A percentile compares a stretch with the other conserved stretches of the same genome.
Conservation (phyloP, 2,329 filamentous ascomycete genomes). For the Stemphylium beticola region DNA sequence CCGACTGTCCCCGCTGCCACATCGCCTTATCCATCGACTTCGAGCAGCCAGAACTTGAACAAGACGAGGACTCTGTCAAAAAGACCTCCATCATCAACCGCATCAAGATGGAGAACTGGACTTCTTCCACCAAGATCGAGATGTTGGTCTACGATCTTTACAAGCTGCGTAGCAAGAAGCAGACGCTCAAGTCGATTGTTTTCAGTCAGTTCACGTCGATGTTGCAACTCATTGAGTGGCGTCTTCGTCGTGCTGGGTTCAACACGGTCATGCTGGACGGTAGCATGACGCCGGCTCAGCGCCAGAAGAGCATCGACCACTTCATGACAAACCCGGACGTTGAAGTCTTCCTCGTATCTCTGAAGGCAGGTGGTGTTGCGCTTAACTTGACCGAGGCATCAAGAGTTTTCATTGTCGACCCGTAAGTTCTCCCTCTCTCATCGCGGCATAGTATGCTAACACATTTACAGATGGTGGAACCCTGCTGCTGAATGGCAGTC, state of each 20-base stretch:
- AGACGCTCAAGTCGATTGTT: constrained; percentile 94
- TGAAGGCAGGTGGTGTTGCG: constrained; percentile 95
- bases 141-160: constrained; percentile 93
- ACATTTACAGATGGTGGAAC: constrained; percentile 83
- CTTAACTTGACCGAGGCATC: constrained; percentile 95
- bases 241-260: constrained; percentile 92
- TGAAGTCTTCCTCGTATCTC: constrained; percentile 92
- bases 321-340: constrained; percentile 96
- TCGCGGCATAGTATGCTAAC: constrained; percentile 31
- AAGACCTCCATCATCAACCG: constrained; percentile 98
- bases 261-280: constrained; percentile 98
- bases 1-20: constrained; percentile 88
- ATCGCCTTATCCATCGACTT: constrained; percentile 89
- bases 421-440: constrained; percentile 65
- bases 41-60: constrained; percentile 93
- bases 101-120: constrained; percentile 99
- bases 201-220: constrained; percentile 98
- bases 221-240: constrained; percentile 97
- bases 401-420: constrained; percentile 93
- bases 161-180: constrained; percentile 87
- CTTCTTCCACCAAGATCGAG: constrained; percentile 97
- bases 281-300: constrained; percentile 92
- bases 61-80: constrained; percentile 84
- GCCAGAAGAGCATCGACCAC: constrained; percentile 91
- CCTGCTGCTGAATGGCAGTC: constrained; percentile 99